phyloP scores from a whole-genome alignment of 345 rosid species.

The Iberis pinnata region DNA sequence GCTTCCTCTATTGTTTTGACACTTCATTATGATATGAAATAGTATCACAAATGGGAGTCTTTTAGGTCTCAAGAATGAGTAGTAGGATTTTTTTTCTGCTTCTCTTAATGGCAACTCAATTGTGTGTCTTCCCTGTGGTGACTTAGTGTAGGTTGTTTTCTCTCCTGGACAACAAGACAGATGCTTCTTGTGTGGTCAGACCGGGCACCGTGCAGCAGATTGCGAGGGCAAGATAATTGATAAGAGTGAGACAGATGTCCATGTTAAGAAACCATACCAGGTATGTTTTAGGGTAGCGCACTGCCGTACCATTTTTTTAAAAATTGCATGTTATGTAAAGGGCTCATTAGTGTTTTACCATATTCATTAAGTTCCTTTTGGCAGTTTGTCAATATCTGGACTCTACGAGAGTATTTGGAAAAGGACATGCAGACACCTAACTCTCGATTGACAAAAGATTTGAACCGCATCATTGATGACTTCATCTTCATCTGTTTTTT shows the following conservation, averaged over 20 bases:
- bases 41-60: conserved; percentile 12
- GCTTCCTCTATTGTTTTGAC: conserved; percentile 6
- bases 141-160: conserved; percentile 64
- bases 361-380: conserved; percentile 10
- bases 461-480: conserved; percentile 83
- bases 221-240: conserved; percentile 83
- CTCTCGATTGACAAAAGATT: conserved; percentile 41
- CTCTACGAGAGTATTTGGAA: conserved; percentile 87
- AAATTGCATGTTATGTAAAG: conserved; percentile 9
- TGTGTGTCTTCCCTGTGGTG: conserved; percentile 13
- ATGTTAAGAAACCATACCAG: conserved; percentile 78
- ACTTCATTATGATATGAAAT: background rate
- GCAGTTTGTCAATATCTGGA: conserved; percentile 94
- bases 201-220: conserved; percentile 76
- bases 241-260: conserved; percentile 42
- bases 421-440: conserved; percentile 59
- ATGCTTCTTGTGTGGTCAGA: conserved; percentile 88
- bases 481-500: conserved; percentile 95
- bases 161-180: conserved; percentile 66
- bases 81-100: background rate
- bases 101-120: background rate
- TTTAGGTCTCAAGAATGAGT: background rate
- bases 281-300: conserved; percentile 29
- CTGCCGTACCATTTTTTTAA: background rate
- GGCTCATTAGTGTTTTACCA: conserved; percentile 4